Evolutionary conservation across 768 basidiomycete genomes (phyloP), one percentile per base, ranked within the genome.

Genomic region (Auriculariales sp.): DNA sequence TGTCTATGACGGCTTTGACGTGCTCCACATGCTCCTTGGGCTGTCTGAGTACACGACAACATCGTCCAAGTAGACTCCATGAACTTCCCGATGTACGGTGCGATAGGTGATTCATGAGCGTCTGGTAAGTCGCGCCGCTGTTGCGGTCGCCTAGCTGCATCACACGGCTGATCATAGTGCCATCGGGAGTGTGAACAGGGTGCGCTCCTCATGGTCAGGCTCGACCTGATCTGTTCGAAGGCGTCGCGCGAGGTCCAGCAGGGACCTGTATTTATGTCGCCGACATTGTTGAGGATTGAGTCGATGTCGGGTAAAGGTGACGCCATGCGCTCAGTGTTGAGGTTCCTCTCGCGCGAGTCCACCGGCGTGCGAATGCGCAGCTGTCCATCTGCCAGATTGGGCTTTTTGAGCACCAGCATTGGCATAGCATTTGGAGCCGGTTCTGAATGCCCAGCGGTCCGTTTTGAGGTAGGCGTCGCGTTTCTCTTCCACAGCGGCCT

Each of bases 81-180:
- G 50, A 60, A 66, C 0, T 58, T 55, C 0, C 62, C 61, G 10
- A 68, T 59, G 46, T 56, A 59, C 1, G 55, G 51, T 1, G 49
- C 53, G 45, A 68, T 1, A 71, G 58, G 44, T 70, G 59, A 48
- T 71, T 71, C 67, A 72, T 72, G 0, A 72, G 45, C 0, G 67
- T 55, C 52, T 72, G 70, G 56, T 67, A 71, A 0, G 70, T 72
- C 0, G 71, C 71, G 0, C 58, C 57, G 0, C 55, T 61, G 47
- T 66, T 66, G 44, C 57, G 58, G 36, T 66, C 59, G 0, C 63
- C 63, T 22, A 59, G 59, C 47, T 68, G 68, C 49, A 71, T 57
- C 0, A 73, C 69, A 0, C 58, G 51, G 31, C 68, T 69, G 3
- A 63, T 64, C 67, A 74, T 72, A 24, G 63, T 72, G 0, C 72